Conservation (phyloP, 116 monocot species). For the Trichopus zeylanicus region DNA sequence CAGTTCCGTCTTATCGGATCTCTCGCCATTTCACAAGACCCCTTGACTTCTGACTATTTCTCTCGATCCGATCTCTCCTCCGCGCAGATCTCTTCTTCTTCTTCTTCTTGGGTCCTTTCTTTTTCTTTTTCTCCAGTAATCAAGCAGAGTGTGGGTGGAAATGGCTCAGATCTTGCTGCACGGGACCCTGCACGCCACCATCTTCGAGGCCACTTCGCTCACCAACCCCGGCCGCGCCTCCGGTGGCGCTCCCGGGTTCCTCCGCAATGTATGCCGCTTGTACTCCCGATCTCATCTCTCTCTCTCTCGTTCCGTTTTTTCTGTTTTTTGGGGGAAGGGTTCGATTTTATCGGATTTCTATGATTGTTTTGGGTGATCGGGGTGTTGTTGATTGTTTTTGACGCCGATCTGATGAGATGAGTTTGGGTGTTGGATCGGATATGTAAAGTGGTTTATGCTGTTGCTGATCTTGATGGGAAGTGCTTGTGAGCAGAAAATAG, state of each 20-base stretch:
- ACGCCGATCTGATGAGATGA: too few relatives aligned
- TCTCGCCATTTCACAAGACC: too few relatives aligned
- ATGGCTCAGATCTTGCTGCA: constrained; percentile 56
- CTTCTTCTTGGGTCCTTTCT: too few relatives aligned
- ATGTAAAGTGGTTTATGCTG: not conserved
- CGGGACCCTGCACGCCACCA: constrained; percentile 53
- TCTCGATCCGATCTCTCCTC: too few relatives aligned
- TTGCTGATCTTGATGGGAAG: not conserved
- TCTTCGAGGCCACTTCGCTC: constrained; percentile 46
- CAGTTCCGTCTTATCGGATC: too few relatives aligned
- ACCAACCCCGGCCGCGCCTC: constrained; percentile 17
- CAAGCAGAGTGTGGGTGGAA: too few relatives aligned
- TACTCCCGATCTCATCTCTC: not conserved
- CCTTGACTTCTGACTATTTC: too few relatives aligned
- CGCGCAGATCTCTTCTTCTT: too few relatives aligned
- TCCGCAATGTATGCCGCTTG: constrained; percentile 36
- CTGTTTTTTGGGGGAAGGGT: too few relatives aligned
- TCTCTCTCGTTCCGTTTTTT: not conserved
- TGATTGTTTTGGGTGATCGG: not conserved
- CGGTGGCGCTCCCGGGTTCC: constrained; percentile 25
- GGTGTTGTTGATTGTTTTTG: not conserved
- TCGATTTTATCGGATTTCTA: not conserved
- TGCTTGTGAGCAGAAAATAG: too few relatives aligned
- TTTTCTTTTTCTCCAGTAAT: too few relatives aligned
- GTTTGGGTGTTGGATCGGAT: not conserved